phyloP scores from a whole-genome alignment of 1,139 yeast genomes.

The Lodderomyces metapsilosis region DNA sequence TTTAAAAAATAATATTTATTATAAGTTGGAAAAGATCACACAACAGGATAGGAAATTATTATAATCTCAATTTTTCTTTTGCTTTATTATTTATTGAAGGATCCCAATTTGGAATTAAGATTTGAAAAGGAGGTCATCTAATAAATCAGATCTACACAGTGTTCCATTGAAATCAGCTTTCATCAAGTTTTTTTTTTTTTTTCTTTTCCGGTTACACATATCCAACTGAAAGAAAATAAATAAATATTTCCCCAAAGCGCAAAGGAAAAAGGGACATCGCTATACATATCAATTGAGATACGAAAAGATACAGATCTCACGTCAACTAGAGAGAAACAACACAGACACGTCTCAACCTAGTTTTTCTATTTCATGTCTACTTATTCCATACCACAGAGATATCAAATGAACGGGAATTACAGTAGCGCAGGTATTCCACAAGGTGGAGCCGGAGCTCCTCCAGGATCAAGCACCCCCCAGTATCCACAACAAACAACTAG shows the following conservation, averaged over 20 bases:
- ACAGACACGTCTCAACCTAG: too few species aligned
- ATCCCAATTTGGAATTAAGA: not conserved
- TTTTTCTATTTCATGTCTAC: slow-evolving; percentile 17
- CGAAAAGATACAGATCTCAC: too few species aligned
- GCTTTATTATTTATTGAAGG: not conserved
- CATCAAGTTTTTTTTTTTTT: too few species aligned
- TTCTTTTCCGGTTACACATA: not conserved
- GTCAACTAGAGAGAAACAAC: too few species aligned
- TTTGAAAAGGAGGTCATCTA: not conserved
- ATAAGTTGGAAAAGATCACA: too few species aligned
- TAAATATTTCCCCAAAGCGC: not conserved
- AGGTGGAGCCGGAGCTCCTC: not conserved
- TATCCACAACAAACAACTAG: not conserved
- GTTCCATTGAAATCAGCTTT: too few species aligned
- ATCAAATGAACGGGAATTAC: slow-evolving; percentile 18
- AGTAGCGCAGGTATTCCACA: slow-evolving; percentile 3
- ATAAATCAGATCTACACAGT: not conserved
- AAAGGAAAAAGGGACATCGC: not conserved
- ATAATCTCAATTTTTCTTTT: not conserved
- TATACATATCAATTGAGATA: not conserved
- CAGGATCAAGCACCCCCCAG: not conserved
- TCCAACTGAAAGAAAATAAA: not conserved
- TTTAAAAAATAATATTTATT: too few species aligned
- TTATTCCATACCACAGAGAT: slow-evolving; percentile 12
- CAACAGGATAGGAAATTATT: not conserved